These are phyloP conservation scores for Claviceps lovelessii DNA, from an alignment of 2,329 filamentous ascomycete species.

Conservation along the genomic window DNA sequence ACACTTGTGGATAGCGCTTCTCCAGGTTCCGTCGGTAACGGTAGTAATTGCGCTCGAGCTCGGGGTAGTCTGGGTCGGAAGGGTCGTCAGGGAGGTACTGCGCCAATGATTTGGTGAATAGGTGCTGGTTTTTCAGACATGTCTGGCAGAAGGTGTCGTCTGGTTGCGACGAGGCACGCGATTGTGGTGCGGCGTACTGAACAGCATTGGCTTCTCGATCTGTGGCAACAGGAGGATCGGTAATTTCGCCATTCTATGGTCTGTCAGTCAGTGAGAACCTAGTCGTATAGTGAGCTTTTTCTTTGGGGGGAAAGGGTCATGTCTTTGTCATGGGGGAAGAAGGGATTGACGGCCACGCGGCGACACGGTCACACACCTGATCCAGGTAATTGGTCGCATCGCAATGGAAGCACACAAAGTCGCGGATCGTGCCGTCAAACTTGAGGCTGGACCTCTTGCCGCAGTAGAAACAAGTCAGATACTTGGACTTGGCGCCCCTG, in stretches of 20 bases:
- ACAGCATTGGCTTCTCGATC: conserved; percentile 25
- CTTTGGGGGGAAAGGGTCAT: too few species aligned
- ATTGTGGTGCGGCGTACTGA: conserved; percentile 33
- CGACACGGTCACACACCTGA: conserved; percentile 38
- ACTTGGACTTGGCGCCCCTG: conserved; percentile 19
- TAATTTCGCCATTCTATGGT: conserved; percentile 66
- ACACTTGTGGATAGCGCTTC: conserved; percentile 77
- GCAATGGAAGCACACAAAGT: conserved; percentile 65
- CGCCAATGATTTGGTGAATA: conserved; percentile 61
- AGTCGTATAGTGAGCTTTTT: not conserved
- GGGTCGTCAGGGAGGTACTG: conserved; percentile 60
- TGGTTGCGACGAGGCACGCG: conserved; percentile 9
- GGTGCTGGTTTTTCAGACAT: conserved; percentile 78
- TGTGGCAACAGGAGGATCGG: conserved; percentile 61
- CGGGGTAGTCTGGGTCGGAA: conserved; percentile 51
- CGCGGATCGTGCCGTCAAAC: conserved; percentile 42
- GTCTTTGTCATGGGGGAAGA: too few species aligned
- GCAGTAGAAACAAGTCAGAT: conserved; percentile 71
- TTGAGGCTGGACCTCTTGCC: conserved; percentile 48
- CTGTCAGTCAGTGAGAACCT: conserved; percentile 2
- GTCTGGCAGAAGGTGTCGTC: conserved; percentile 50
- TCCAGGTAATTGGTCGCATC: conserved; percentile 84
- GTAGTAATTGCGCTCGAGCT: conserved; percentile 54
- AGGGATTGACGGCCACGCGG: not conserved
- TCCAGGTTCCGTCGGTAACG: conserved; percentile 61